Evolutionary conservation across 2,329 filamentous ascomycete genomes (phyloP).

Genomic region (Talaromyces sp.): DNA sequence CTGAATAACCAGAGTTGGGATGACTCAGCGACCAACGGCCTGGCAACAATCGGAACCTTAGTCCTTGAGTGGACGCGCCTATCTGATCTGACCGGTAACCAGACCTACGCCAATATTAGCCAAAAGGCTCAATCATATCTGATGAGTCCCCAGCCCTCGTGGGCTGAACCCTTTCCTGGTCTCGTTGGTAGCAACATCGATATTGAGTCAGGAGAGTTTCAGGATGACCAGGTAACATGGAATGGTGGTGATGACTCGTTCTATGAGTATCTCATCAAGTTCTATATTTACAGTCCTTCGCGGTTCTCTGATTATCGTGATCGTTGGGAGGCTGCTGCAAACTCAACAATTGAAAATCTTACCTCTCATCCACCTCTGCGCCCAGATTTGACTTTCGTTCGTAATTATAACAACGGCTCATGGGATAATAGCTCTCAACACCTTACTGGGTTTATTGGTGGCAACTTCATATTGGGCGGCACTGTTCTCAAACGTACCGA

Average conservation of each 20-base stretch:
- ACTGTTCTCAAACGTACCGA: constrained; percentile 59
- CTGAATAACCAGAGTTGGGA: constrained; percentile 51
- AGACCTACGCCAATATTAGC: constrained; percentile 59
- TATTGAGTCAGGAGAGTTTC: constrained; percentile 60
- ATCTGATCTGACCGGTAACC: constrained; percentile 66
- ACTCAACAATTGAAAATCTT: constrained; percentile 69
- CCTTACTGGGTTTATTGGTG: constrained; percentile 75
- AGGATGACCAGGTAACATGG: constrained; percentile 68
- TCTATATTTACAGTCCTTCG: constrained; percentile 71
- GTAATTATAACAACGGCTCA: constrained; percentile 28
- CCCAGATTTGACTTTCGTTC: constrained; percentile 64
- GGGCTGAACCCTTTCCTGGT: constrained; percentile 68
- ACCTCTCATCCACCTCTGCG: constrained; percentile 61
- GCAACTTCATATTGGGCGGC: constrained; percentile 78
- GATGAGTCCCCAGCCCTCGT: constrained; percentile 57
- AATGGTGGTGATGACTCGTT: constrained; percentile 71
- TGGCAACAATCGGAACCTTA: constrained; percentile 72
- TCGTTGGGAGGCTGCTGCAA: constrained; percentile 68
- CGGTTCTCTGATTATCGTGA: constrained; percentile 64
- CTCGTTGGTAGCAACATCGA: constrained; percentile 66
- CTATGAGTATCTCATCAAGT: constrained; percentile 89
- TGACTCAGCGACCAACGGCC: constrained; percentile 56
- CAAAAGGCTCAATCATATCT: constrained; percentile 66
- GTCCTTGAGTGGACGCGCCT: constrained; percentile 80
- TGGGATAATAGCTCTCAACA: constrained; percentile 38